A percentile compares a stretch with the other conserved stretches of the same genome.
Conservation (phyloP, 2,329 filamentous ascomycete genomes). For the Nectriaceae sp. region DNA sequence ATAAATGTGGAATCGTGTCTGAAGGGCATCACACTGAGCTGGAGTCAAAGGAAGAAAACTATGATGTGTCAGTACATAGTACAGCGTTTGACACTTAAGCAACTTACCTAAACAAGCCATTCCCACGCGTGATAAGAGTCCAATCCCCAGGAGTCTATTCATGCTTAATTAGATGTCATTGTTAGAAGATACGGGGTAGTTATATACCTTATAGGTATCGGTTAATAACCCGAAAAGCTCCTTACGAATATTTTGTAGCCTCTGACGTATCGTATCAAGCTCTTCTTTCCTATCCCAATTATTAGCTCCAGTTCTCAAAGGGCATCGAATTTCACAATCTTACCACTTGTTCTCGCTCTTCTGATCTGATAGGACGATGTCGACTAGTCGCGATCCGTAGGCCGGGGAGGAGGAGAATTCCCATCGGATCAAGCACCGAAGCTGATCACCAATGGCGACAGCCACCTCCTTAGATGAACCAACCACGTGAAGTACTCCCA, state of each 20-base stretch:
- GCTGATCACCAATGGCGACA: slow-evolving; percentile 10
- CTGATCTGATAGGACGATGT: slow-evolving; percentile 13
- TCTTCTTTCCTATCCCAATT: slow-evolving; percentile 1
- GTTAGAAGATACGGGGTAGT: neutral
- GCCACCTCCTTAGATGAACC: slow-evolving; percentile 5
- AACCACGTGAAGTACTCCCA: slow-evolving; percentile 26
- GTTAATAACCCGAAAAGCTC: slow-evolving; percentile 5
- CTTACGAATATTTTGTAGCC: slow-evolving; percentile 1
- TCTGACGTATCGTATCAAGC: slow-evolving; percentile 7
- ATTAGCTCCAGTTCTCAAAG: too few species aligned
- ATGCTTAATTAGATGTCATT: neutral
- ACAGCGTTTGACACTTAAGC: neutral
- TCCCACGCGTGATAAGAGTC: neutral
- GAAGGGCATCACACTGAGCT: neutral
- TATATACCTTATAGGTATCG: slow-evolving; percentile 4
- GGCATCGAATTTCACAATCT: neutral
- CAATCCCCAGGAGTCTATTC: neutral
- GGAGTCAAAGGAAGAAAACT: neutral
- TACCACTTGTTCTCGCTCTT: slow-evolving; percentile 8
- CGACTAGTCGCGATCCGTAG: slow-evolving; percentile 15
- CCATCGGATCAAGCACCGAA: slow-evolving; percentile 15
- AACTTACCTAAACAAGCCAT: neutral
- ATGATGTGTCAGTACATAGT: neutral
- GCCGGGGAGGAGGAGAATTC: slow-evolving; percentile 20
- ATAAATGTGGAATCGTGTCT: neutral